Percentiles rank a stretch among this genome's conserved stretches.
Conservation (phyloP, 768 basidiomycete genomes). For the Phlebiopsis flavidoalba region DNA sequence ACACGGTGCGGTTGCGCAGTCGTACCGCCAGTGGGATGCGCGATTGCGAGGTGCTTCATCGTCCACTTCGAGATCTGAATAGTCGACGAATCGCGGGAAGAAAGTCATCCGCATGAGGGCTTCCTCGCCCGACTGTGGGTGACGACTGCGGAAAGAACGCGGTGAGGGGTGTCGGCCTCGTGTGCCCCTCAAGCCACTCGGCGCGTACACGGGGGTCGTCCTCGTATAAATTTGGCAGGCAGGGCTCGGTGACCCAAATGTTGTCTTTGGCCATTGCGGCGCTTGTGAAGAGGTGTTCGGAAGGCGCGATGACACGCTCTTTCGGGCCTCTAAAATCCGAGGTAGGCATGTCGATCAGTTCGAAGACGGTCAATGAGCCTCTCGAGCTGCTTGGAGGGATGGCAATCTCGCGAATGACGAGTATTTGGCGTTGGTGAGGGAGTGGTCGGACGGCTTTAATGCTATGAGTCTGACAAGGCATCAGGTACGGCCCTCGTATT, state of each 20-base stretch:
- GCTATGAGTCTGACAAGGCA: constrained; percentile 1
- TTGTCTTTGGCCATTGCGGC: neutral
- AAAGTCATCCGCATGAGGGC: constrained; percentile 8
- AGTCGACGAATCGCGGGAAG: constrained; percentile 2
- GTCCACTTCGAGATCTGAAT: neutral
- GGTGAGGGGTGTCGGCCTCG: neutral
- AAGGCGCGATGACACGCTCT: neutral
- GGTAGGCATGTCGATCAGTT: constrained; percentile 3
- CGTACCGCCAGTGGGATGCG: neutral
- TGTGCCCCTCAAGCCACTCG: neutral
- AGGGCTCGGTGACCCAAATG: neutral
- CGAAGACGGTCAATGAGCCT: constrained; percentile 6
- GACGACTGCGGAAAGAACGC: constrained; percentile 5
- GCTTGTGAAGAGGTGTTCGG: constrained; percentile 3
- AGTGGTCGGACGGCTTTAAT: constrained; percentile 17
- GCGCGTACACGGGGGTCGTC: neutral
- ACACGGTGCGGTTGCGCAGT: neutral
- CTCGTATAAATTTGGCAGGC: neutral
- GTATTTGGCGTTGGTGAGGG: constrained; percentile 14
- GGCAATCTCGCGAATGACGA: constrained; percentile 19
- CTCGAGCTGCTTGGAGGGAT: neutral
- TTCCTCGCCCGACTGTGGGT: neutral
- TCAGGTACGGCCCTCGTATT: neutral
- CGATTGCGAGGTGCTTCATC: neutral
- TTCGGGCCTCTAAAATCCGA: constrained; percentile 4